These are phyloP conservation scores for Pythium pyrilobum DNA, from an alignment of 352 stramenopile genomes.

Conservation along the genomic window DNA sequence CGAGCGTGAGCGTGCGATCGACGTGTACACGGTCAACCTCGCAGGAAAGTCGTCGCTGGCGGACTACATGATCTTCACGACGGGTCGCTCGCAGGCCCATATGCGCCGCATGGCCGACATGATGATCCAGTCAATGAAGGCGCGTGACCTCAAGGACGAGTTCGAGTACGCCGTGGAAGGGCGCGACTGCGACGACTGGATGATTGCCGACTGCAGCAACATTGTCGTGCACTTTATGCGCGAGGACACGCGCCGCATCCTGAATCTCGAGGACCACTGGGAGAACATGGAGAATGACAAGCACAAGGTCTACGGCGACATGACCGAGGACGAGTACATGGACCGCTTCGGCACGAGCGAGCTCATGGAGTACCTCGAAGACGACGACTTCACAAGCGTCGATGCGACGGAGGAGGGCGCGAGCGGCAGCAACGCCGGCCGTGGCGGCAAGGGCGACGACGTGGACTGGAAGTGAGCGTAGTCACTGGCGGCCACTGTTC, in stretches of 20 bases:
- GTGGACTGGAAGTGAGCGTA: slow-evolving; percentile 57
- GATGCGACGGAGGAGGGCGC: slow-evolving; percentile 17
- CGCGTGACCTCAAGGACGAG: slow-evolving; percentile 51
- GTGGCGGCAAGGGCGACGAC: slow-evolving; percentile 17
- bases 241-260: slow-evolving; percentile 64
- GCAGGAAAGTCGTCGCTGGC: slow-evolving; percentile 75
- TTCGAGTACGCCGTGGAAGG: slow-evolving; percentile 84
- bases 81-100: slow-evolving; percentile 71
- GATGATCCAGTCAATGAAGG: slow-evolving; percentile 84
- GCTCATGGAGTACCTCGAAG: slow-evolving; percentile 76
- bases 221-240: slow-evolving; percentile 88
- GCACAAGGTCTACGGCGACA: slow-evolving; percentile 72
- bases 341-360: slow-evolving; percentile 84
- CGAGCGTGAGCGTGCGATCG: slow-evolving; percentile 67
- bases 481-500: too few species aligned
- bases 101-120: slow-evolving; percentile 88
- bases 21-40: slow-evolving; percentile 74
- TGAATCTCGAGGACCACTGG: slow-evolving; percentile 77
- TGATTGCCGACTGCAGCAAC: slow-evolving; percentile 90
- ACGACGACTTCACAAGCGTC: slow-evolving; percentile 43
- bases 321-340: slow-evolving; percentile 84
- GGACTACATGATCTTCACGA: slow-evolving; percentile 89
- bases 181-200: slow-evolving; percentile 89
- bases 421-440: neutral
- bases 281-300: slow-evolving; percentile 84